Base-by-base conservation (phyloP, 2,329 filamentous ascomycete genomes). In the Decorospora gaudefroyi region DNA sequence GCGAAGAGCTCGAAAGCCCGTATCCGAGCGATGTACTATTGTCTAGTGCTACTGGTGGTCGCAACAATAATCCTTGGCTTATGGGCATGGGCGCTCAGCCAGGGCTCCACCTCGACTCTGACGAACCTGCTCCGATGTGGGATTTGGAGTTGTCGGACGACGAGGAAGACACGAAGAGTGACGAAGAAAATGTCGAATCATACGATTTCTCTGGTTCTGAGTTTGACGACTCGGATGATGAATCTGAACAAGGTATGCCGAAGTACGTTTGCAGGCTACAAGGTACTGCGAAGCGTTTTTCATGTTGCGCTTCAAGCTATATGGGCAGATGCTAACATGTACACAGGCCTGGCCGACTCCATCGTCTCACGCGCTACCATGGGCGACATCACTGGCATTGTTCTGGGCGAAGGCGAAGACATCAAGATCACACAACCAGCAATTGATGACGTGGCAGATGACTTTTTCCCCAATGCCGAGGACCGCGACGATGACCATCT, bases 361-460 rank as follows among this genome's bases (percentile, higher is more conserved):
- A 61, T 48, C 12, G 53, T 58, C 17, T 68, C 65, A 8, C 55
- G 48, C n/a, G 53, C 51, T 17, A 69, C 67, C 4, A 51, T 51
- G 6, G 75, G 91, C 2, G 91, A 96, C 60, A 88, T 90, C 26
- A 83, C 85, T 4, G 90, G 90, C 0, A 78, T 95, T 16, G 81
- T 86, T 18, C 83, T 85, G 0, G 87, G 85, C 8, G 86, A 87
- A 51, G 87, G 87, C 23, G 84, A 88, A 13, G 85, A 84, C 10
- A 87, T 95, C 51, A 80, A 88, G 37, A 84, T 97, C 42, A 97
- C 91, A 0, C 92, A 97, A 59, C 92, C 92, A 3, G 92, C 91
- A 0, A 81, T 96, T 26, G 90, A 96, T 57, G 90, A 95, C 53
- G 85, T 95, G 0, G 83, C 86, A 18, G 84, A 88, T 3, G 87